Base-by-base conservation (phyloP, 257 asterid species). In the Mentha longifolia region DNA sequence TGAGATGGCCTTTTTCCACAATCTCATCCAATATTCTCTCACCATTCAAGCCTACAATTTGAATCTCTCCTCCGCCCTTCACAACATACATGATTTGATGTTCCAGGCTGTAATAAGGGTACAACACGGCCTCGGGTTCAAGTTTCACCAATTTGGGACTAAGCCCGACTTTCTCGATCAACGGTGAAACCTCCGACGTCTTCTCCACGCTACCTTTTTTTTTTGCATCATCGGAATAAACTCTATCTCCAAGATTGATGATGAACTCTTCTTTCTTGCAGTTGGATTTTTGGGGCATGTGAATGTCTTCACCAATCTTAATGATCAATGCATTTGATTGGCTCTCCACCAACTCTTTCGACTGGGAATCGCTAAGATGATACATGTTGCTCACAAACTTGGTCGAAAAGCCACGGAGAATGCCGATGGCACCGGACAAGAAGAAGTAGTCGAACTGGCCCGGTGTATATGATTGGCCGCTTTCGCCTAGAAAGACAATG, bases 401-500 rank as follows among this genome's bases (percentile, higher is more conserved):
- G 0, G 77, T 7, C 7, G 89, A 78, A 6, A 87, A 79, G 47
- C 87, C 86, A 0, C 13, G 6, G 3, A 87, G 71, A 16, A 70
- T 9, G 10, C 83, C 85, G 2, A 42, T 2, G 61, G 69, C 49
- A 16, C 94, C 91, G 0, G 83, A 5, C 13, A 80, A 70, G 17
- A 83, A 79, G 78, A 80, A 87, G 19, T 76, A 80, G 61, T 76
- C 66, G 76, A 79, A 67, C 20, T 62, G 71, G 14, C 84, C n/a
- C 0, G 77, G 72, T 10, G 19, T 72, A n/a, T 80, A 73, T 0
- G 74, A 72, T 0, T 16, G 71, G 42, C 33, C 31, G 57, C 35
- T 77, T 65, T 79, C 75, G 51, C 85, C 89, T 2, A 84, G 74
- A 76, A 81, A 84, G 13, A 84, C 46, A 3, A 81, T 17, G 49